phyloP scores from a whole-genome alignment of 108 stramenopile genomes.

The Fistulifera pelliculosa region DNA sequence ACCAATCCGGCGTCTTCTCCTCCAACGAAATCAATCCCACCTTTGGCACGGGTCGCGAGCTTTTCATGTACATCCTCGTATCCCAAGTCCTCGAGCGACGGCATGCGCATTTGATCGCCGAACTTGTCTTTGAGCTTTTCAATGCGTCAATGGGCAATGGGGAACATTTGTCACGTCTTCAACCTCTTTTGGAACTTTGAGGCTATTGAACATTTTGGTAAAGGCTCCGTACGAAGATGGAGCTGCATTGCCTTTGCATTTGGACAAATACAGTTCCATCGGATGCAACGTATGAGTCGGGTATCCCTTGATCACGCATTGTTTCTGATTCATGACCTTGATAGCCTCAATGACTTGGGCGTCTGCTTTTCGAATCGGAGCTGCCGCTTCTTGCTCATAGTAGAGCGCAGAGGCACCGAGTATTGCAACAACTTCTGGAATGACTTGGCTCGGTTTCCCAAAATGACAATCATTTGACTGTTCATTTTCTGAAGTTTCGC shows the following conservation, averaged over 20 bases:
- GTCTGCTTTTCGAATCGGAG: conserved; percentile 9
- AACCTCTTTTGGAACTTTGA: conserved; percentile 12
- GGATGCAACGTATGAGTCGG: conserved; percentile 30
- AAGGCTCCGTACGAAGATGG: conserved; percentile 27
- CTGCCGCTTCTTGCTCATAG: conserved; percentile 44
- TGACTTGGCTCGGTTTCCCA: conserved; percentile 61
- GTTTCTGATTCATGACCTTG: background rate
- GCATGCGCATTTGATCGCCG: conserved; percentile 1
- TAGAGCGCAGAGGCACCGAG: conserved; percentile 56
- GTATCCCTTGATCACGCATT: conserved; percentile 12
- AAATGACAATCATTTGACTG: conserved; percentile 57
- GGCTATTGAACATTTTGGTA: conserved; percentile 20
- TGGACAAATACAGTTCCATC: conserved; percentile 18
- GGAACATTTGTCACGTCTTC: conserved; percentile 9
- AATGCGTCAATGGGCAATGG: conserved; percentile 10
- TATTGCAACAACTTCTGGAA: conserved; percentile 55
- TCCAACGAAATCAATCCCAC: conserved; percentile 18
- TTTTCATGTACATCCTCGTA: conserved; percentile 2
- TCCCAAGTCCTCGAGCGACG: conserved; percentile 17
- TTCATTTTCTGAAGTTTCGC: conserved; percentile 41
- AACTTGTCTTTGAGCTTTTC: background rate
- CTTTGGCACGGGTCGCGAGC: conserved; percentile 4
- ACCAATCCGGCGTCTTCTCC: conserved; percentile 50
- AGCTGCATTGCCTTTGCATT: conserved; percentile 14
- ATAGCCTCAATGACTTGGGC: background rate